Conservation (phyloP, 495 filamentous ascomycete genomes). For the Lepidopterella palustris region DNA sequence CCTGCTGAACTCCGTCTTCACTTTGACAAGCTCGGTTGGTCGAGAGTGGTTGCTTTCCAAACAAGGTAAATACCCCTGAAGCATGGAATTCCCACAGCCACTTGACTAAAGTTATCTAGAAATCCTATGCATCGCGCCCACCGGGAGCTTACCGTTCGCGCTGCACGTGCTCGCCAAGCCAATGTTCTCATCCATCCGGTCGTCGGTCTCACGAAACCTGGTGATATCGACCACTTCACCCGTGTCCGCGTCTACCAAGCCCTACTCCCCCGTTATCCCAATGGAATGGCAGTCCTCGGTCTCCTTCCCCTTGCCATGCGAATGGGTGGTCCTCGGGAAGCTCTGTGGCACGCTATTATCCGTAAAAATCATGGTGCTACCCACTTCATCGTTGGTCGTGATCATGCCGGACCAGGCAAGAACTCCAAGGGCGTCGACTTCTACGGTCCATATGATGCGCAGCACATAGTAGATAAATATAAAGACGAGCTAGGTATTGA, state of each 20-base stretch:
- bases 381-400: constrained; percentile 98
- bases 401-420: constrained; percentile 94
- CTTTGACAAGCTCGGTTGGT: constrained; percentile 99
- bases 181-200: constrained; percentile 99
- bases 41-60: constrained; percentile 95
- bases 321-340: constrained; percentile 97
- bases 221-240: constrained; percentile 99
- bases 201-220: constrained; percentile 95
- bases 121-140: constrained; percentile 99
- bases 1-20: constrained; percentile 90
- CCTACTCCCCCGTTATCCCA: constrained; percentile 93
- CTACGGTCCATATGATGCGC: constrained; percentile 98
- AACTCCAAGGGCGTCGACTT: constrained; percentile 95
- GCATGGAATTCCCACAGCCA: background rate
- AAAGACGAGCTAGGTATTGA: constrained; percentile 92
- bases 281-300: constrained; percentile 97
- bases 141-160: constrained; percentile 92
- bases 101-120: constrained; percentile 32
- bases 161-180: constrained; percentile 87
- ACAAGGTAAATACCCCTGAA: constrained; percentile 43
- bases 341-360: constrained; percentile 99
- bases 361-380: constrained; percentile 99
- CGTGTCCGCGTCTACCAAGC: constrained; percentile 97
- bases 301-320: constrained; percentile 95
- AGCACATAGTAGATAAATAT: constrained; percentile 96